Conservation (phyloP, 768 basidiomycete species). For the Psilocybe cubensis region DNA sequence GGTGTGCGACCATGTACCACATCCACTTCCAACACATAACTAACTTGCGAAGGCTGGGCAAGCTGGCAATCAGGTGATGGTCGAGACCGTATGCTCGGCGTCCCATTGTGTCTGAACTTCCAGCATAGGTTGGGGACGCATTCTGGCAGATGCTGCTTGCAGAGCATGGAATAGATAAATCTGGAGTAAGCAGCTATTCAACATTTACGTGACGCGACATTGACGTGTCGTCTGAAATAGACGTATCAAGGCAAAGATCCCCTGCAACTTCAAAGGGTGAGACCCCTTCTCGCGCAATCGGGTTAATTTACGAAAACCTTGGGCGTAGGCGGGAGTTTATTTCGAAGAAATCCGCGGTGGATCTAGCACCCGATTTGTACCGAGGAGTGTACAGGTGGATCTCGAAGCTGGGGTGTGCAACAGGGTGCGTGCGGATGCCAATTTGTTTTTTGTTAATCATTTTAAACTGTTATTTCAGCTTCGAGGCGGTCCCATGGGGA, state of each 20-base stretch:
- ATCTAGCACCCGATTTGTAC: slow-evolving; percentile 75
- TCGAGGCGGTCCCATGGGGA: slow-evolving; percentile 69
- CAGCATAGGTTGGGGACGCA: slow-evolving; percentile 67
- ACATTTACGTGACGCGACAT: not conserved
- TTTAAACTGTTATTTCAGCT: slow-evolving; percentile 43
- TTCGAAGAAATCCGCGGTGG: slow-evolving; percentile 64
- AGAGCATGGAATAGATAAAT: slow-evolving; percentile 80
- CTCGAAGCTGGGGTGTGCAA: slow-evolving; percentile 88
- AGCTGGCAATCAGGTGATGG: slow-evolving; percentile 56
- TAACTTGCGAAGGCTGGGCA: slow-evolving; percentile 61
- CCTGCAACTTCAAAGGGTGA: slow-evolving; percentile 73
- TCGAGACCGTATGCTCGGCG: slow-evolving; percentile 7
- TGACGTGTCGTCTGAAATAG: slow-evolving; percentile 34
- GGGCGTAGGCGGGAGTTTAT: slow-evolving; percentile 73
- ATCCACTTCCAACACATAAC: not conserved
- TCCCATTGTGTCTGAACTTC: slow-evolving; percentile 6
- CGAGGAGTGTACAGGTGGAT: slow-evolving; percentile 89
- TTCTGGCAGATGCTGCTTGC: slow-evolving; percentile 91
- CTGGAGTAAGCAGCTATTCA: slow-evolving; percentile 55
- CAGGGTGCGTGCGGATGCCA: slow-evolving; percentile 47
- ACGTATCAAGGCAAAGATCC: slow-evolving; percentile 75
- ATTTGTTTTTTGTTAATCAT: not conserved
- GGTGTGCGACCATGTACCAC: slow-evolving; percentile 36
- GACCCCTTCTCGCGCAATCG: slow-evolving; percentile 14
- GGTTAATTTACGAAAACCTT: not conserved